Conservation (phyloP, 768 basidiomycete genomes). For the Mycena galopus region DNA sequence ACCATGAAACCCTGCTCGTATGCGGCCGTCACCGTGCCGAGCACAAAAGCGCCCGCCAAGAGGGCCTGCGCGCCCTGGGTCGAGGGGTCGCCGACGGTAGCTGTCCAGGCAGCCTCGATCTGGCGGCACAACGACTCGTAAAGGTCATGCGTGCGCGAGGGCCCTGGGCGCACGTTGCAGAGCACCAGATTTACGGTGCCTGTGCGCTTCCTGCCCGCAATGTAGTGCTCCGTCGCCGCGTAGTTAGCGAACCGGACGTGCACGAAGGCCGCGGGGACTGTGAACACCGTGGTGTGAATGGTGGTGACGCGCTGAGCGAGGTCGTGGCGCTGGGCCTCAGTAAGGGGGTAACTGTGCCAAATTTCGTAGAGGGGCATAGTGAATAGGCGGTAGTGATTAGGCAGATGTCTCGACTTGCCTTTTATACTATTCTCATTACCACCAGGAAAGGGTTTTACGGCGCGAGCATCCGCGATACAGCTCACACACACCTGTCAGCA, state of each 20-base stretch:
- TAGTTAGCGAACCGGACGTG: constrained; percentile 22
- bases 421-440: constrained; percentile 20
- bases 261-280: constrained; percentile 24
- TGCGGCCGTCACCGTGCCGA: constrained; percentile 20
- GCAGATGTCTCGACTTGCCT: constrained; percentile 10
- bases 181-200: constrained; percentile 17
- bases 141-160: constrained; percentile 19
- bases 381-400: constrained; percentile 8
- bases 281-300: constrained; percentile 21
- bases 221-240: constrained; percentile 24
- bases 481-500: no score
- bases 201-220: constrained; percentile 21
- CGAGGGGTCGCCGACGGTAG: constrained; percentile 12
- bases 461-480: constrained; percentile 2
- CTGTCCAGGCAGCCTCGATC: constrained; percentile 20
- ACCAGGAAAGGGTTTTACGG: constrained; percentile 11
- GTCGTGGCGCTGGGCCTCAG: constrained; percentile 24
- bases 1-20: constrained; percentile 15
- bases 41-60: constrained; percentile 6
- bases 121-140: constrained; percentile 24
- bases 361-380: constrained; percentile 25
- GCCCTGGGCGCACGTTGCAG: constrained; percentile 15
- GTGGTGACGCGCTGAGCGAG: constrained; percentile 26
- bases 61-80: constrained; percentile 18
- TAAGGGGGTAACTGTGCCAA: constrained; percentile 26